Evolutionary conservation across 345 rosid genomes (phyloP).

Genomic region (Euphorbia peplus): DNA sequence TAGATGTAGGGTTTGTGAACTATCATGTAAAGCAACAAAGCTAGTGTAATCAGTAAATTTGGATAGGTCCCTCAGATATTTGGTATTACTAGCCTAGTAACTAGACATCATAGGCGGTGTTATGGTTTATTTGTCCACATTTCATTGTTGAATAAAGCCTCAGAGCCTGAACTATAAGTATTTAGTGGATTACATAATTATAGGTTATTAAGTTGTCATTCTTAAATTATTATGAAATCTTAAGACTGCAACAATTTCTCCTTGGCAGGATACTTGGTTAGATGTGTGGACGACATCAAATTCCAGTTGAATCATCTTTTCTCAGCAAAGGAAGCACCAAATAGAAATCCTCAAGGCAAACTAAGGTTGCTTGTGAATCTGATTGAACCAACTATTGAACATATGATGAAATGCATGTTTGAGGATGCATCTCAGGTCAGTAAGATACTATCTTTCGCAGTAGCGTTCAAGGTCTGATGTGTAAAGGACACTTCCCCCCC

Average conservation of each 20-base stretch:
- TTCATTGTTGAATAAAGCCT: background rate
- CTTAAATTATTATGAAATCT: slow-evolving; percentile 10
- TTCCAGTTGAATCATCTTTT: slow-evolving; percentile 42
- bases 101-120: background rate
- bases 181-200: background rate
- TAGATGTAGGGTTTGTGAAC: background rate
- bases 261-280: slow-evolving; percentile 54
- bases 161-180: background rate
- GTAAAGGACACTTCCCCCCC: slow-evolving; percentile 5
- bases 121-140: background rate
- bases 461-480: background rate
- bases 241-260: slow-evolving; percentile 13
- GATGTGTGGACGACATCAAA: slow-evolving; percentile 63
- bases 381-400: slow-evolving; percentile 81
- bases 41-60: background rate
- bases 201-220: background rate
- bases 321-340: slow-evolving; percentile 35
- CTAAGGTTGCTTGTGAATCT: slow-evolving; percentile 51
- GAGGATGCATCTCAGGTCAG: slow-evolving; percentile 66
- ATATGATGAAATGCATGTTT: slow-evolving; percentile 62
- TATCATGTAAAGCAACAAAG: background rate
- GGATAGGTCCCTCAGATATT: background rate
- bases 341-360: slow-evolving; percentile 39
- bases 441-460: slow-evolving; percentile 17
- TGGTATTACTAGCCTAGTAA: background rate